Base-by-base conservation (phyloP, 192 early-diverging fungal species). In the Phlyctochytrium arcticum region DNA sequence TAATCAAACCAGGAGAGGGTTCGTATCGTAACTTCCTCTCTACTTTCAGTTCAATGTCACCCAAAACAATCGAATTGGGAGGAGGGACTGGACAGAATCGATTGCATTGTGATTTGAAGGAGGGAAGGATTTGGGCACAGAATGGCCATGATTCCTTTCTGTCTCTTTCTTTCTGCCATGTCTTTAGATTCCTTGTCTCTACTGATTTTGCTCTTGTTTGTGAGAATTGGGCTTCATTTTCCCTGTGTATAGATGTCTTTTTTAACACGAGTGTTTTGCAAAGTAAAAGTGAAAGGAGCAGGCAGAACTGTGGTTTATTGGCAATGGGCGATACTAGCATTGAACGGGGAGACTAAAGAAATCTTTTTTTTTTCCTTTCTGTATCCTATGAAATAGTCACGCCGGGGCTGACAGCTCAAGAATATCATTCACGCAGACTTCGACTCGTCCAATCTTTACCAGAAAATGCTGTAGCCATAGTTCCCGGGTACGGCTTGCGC, bases 351-450 rank as follows among this genome's bases (percentile, higher is more conserved):
- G n/a, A 44, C 39, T 44, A 12, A 12, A 44, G 12, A 0, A 44
- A 19, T 44, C 39, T n/a, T 44, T 19, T n/a, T 44, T 12, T 44
- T 44, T 62, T 48, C 51, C 24, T 64, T 51, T 64, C 54, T 29
- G 19, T 17, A 53, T 53, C 50, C 56, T 26, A n/a, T 21, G 48
- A 66, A 37, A 39, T 39, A 70, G 84, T 90, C 15, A 93, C 93
- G 3, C 88, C 88, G 2, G 94, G 93, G 2, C 80, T 98, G 49
- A 54, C 81, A 10, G 64, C 73, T 1, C 49, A 63, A n/a, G 94
- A 96, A 70, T 98, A 88, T 66, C 89, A 87, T 32, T 54, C 76
- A 31, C 82, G 94, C 23, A 83, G 95, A 47, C 78, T 77, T 10
- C 55, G 65, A 19, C 71, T 95, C 15, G 83, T 92, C 65, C 59